phyloP scores from a whole-genome alignment of 2,329 filamentous ascomycete genomes.

The Epicoccum nigrum region DNA sequence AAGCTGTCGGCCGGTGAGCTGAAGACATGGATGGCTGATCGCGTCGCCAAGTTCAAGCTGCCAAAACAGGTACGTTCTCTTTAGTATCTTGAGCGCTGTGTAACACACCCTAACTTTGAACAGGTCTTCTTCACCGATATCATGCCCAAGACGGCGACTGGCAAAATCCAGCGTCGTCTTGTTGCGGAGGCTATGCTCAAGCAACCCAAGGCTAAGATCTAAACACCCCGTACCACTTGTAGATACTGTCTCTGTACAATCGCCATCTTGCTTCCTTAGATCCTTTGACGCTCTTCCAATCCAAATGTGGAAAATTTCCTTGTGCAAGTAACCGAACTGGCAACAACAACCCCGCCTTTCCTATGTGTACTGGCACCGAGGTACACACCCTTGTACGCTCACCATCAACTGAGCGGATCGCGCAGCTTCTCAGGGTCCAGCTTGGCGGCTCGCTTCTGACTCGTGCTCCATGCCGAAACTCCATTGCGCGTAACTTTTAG shows the following conservation, averaged over 20 bases:
- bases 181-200: conserved; percentile 87
- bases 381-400: conserved; percentile 11
- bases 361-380: conserved; percentile 1
- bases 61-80: conserved; percentile 71
- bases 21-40: conserved; percentile 70
- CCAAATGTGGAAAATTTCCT: conserved; percentile 12
- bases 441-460: conserved; percentile 18
- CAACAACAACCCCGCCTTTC: conserved; percentile 8
- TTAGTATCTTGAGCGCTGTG: conserved; percentile 14
- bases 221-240: conserved; percentile 23
- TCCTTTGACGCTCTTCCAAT: conserved; percentile 1
- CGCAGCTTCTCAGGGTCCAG: conserved; percentile 14
- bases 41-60: conserved; percentile 82
- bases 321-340: conserved; percentile 17
- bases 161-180: conserved; percentile 84
- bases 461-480: conserved; percentile 10
- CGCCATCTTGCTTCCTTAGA: conserved; percentile 1
- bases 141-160: conserved; percentile 92
- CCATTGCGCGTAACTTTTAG: conserved; percentile 2
- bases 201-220: conserved; percentile 60
- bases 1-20: conserved; percentile 64
- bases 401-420: conserved; percentile 9
- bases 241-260: conserved; percentile 15
- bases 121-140: conserved; percentile 80
- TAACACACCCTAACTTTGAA: conserved; percentile 25